These are phyloP conservation scores for Pseudonitzschia pungens DNA, from an alignment of 108 stramenopile genomes.

Conservation along the genomic window DNA sequence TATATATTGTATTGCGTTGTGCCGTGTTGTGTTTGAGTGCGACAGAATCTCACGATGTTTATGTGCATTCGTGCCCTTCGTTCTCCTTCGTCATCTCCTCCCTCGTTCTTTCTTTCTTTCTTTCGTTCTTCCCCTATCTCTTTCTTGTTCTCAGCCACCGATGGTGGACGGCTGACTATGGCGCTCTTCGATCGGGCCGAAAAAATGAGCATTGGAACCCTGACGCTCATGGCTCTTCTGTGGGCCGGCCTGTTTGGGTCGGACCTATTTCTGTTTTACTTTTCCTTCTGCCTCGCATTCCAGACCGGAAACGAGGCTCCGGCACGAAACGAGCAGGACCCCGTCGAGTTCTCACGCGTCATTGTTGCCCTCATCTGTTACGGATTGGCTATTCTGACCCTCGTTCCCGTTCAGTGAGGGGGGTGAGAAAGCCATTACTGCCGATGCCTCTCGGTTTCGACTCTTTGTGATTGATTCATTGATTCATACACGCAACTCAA, in stretches of 20 bases:
- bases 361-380: slow-evolving; percentile 50
- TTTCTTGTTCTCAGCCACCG: slow-evolving; percentile 46
- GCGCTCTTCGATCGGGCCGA: slow-evolving; percentile 67
- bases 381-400: slow-evolving; percentile 63
- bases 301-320: slow-evolving; percentile 81
- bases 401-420: slow-evolving; percentile 71
- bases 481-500: too few relatives aligned
- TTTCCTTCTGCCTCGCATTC: slow-evolving; percentile 65
- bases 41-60: too few relatives aligned
- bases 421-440: too few relatives aligned
- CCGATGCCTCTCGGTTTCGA: too few relatives aligned
- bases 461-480: too few relatives aligned
- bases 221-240: slow-evolving; percentile 46
- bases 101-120: slow-evolving; percentile 5
- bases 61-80: neutral
- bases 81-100: neutral
- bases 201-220: slow-evolving; percentile 51
- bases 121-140: neutral
- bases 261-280: slow-evolving; percentile 79
- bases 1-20: too few relatives aligned
- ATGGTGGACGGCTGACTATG: slow-evolving; percentile 77
- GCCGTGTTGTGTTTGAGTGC: too few relatives aligned
- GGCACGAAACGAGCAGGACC: slow-evolving; percentile 71
- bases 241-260: slow-evolving; percentile 53
- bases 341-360: slow-evolving; percentile 56